Evolutionary conservation across 768 basidiomycete species (phyloP).

Genomic region (Sporobolomyces roseus): DNA sequence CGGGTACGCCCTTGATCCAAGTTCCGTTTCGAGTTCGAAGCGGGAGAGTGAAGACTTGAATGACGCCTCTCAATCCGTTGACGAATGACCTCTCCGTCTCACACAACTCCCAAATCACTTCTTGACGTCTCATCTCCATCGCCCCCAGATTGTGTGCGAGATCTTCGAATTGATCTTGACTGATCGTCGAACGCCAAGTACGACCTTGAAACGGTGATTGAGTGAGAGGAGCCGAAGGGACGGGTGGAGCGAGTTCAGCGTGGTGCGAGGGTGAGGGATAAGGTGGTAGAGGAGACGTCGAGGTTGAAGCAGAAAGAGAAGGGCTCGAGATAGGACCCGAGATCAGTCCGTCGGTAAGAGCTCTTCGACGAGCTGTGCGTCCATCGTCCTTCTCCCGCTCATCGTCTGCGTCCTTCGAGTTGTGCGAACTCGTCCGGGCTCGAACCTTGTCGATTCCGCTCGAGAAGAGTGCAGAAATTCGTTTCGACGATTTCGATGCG

Average conservation of each 20-base stretch:
- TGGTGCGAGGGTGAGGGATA: background rate
- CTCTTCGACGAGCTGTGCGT: background rate
- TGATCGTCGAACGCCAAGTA: slow-evolving; percentile 51
- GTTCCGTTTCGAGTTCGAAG: slow-evolving; percentile 65
- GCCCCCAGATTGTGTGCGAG: slow-evolving; percentile 53
- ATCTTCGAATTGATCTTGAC: slow-evolving; percentile 48
- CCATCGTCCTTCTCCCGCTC: background rate
- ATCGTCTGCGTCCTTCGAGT: slow-evolving; percentile 20
- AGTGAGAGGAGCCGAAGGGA: background rate
- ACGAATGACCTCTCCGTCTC: slow-evolving; percentile 69
- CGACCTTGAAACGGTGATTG: slow-evolving; percentile 16
- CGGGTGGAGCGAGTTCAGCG: background rate
- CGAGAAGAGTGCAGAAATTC: slow-evolving; percentile 23
- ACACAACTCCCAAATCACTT: slow-evolving; percentile 64
- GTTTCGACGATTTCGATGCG: slow-evolving; percentile 26
- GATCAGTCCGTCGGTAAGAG: slow-evolving; percentile 13
- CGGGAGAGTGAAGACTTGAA: slow-evolving; percentile 71
- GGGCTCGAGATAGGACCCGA: background rate
- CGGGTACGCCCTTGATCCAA: slow-evolving; percentile 78
- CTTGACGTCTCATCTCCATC: slow-evolving; percentile 62
- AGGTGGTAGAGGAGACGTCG: too few species aligned
- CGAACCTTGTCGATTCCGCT: slow-evolving; percentile 23
- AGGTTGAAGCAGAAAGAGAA: background rate
- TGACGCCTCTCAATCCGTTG: slow-evolving; percentile 61
- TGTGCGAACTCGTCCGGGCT: slow-evolving; percentile 19